Evolutionary conservation across 345 rosid species (phyloP).

Genomic region (Xanthoceras sorbifolium): DNA sequence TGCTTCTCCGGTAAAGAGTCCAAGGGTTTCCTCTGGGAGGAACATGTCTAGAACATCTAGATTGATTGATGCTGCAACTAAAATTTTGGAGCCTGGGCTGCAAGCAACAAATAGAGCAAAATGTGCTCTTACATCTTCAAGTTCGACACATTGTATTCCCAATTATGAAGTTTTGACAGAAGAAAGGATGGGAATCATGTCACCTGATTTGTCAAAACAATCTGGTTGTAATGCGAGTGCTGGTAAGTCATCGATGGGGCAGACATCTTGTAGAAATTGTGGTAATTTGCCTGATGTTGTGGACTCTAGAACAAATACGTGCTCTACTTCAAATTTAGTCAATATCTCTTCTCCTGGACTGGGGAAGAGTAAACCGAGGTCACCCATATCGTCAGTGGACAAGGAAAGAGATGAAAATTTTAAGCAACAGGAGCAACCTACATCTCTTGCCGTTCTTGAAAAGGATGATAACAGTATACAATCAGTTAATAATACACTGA

Average conservation of each 20-base stretch:
- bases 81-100: slow-evolving; percentile 85
- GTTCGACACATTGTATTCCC: slow-evolving; percentile 27
- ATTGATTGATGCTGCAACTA: slow-evolving; percentile 81
- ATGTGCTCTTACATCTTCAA: slow-evolving; percentile 50
- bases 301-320: slow-evolving; percentile 30
- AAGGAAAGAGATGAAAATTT: slow-evolving; percentile 37
- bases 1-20: slow-evolving; percentile 66
- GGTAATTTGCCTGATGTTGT: slow-evolving; percentile 58
- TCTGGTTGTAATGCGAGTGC: slow-evolving; percentile 21
- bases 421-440: slow-evolving; percentile 37
- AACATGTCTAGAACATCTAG: slow-evolving; percentile 60
- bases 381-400: slow-evolving; percentile 15
- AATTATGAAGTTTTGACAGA: slow-evolving; percentile 31
- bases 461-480: slow-evolving; percentile 20
- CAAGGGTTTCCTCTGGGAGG: slow-evolving; percentile 52
- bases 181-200: slow-evolving; percentile 24
- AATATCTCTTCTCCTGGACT: slow-evolving; percentile 25
- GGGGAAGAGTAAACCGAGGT: slow-evolving; percentile 32
- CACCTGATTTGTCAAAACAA: slow-evolving; percentile 34
- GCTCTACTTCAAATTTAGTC: slow-evolving; percentile 24
- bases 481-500: slow-evolving; percentile 14
- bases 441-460: slow-evolving; percentile 20
- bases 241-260: slow-evolving; percentile 34
- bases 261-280: slow-evolving; percentile 64
- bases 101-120: slow-evolving; percentile 65